Conservation (phyloP, 148 eudicot genomes). For the Arbutus unedo region DNA sequence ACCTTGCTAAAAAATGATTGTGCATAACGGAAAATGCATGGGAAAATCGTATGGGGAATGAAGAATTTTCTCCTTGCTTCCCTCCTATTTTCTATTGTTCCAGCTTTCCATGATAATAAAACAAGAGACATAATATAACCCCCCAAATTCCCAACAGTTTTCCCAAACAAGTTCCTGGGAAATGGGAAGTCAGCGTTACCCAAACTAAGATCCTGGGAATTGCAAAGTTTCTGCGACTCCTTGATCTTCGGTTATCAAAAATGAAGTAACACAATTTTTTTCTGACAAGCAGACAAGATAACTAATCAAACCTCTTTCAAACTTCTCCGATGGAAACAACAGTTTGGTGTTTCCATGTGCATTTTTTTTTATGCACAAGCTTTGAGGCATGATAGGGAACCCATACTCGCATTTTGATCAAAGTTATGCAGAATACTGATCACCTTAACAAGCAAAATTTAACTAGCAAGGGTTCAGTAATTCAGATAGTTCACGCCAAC, state of each 20-base stretch:
- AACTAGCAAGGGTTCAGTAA: background rate
- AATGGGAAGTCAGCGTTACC: background rate
- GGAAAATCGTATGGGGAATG: background rate
- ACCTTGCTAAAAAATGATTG: background rate
- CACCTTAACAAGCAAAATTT: background rate
- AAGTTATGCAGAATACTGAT: background rate
- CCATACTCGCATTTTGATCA: background rate
- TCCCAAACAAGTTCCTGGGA: background rate
- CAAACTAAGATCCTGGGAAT: background rate
- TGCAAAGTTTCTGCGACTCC: background rate
- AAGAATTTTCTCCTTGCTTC: background rate
- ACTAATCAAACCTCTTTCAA: background rate
- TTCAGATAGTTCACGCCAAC: constrained; percentile 15
- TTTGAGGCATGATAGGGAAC: background rate
- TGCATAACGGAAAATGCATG: background rate
- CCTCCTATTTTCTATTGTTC: background rate
- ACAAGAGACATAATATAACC: background rate
- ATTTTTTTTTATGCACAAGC: background rate
- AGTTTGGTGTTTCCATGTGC: background rate
- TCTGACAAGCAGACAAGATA: background rate
- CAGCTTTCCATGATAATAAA: background rate
- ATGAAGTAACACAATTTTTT: background rate
- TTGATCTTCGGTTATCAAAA: background rate
- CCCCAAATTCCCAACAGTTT: background rate
- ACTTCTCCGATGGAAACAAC: background rate